Base-by-base conservation (phyloP, 148 eudicot genomes). In the Fagopyrum esculentum region DNA sequence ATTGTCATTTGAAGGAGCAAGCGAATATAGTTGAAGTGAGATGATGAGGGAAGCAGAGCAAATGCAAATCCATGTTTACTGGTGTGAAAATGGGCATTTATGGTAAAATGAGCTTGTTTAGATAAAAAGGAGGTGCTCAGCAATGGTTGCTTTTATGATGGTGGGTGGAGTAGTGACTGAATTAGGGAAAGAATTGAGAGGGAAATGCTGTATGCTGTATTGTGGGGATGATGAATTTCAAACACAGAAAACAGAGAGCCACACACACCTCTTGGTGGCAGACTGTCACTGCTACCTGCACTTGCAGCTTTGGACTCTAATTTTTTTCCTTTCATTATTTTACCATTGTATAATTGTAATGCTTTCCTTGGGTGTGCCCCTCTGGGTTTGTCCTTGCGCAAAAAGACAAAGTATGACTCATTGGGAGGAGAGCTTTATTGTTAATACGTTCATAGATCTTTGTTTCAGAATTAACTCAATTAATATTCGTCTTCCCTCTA, bases 161-260 rank as follows among this genome's bases (percentile, higher is more conserved):
- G 77, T 57, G 64, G 70, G 19, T 74, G 45, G 48, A 54, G 61
- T 35, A 19, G 17, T 9, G 52, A 11, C 40, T 56, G 69, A 57
- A 12, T 52, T 12, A 47, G 15, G 47, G 30, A 26, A 54, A 40
- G 7, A 35, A 35, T 15, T 48, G 66, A 9, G 29, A 13, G 17
- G 15, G 17, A n/a, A 40, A 44, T 35, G 26, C 26, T 22, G 26
- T 22, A 22, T 56, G 52, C 40, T 35, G 40, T 35, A 35, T 35
- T 35, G 40, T 35, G 52, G 45, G 57, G 43, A 29, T 9, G 66
- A 56, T 2, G 26, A 56, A 5, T 22, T n/a, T 4, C 26, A 56
- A 6, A 15, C 1, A 13, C 6, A 3, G 57, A 52, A 15, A 15
- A 4, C 59, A 54, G 59, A 54, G 11, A 48, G 11, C 51, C 59